Conservation (phyloP, 2,329 filamentous ascomycete species). For the Diaporthe destruens region DNA sequence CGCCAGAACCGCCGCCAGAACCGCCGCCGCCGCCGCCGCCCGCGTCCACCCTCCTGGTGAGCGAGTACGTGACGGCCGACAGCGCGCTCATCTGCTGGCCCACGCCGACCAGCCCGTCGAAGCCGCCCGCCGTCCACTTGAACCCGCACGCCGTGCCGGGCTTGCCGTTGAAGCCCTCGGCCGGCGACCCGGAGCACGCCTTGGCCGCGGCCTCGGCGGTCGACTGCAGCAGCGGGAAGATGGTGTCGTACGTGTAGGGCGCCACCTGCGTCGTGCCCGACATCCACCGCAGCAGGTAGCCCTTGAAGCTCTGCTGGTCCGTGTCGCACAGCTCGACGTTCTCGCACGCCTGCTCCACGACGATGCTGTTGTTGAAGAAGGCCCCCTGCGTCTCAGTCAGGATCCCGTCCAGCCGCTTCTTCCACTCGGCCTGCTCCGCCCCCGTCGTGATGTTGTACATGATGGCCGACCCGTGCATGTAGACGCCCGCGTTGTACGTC, state of each 20-base stretch:
- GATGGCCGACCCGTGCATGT: conserved; percentile 71
- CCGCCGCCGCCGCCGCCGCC: conserved; percentile 7
- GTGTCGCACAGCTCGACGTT: conserved; percentile 70
- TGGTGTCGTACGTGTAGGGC: conserved; percentile 62
- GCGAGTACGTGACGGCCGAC: conserved; percentile 71
- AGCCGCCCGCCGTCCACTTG: conserved; percentile 68
- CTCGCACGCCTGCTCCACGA: conserved; percentile 78
- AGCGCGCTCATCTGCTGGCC: conserved; percentile 79
- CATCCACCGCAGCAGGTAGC: conserved; percentile 78
- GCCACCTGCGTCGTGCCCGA: conserved; percentile 67
- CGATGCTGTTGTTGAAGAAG: conserved; percentile 69
- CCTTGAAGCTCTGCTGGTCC: conserved; percentile 83
- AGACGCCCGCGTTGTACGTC: conserved; percentile 78
- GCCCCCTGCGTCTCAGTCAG: conserved; percentile 61
- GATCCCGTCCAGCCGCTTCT: conserved; percentile 70
- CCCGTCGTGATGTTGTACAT: conserved; percentile 73
- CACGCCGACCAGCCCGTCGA: conserved; percentile 72
- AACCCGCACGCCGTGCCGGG: conserved; percentile 76
- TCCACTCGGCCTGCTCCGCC: conserved; percentile 61
- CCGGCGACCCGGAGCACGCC: conserved; percentile 62
- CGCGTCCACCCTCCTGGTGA: conserved; percentile 56
- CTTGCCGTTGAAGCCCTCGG: conserved; percentile 61
- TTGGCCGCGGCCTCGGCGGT: conserved; percentile 65
- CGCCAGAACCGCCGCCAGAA: conserved; percentile 16
- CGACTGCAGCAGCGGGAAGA: conserved; percentile 64